These are phyloP conservation scores for Ambrosia artemisiifolia DNA, from an alignment of 129 eudicot species.

Conservation along the genomic window DNA sequence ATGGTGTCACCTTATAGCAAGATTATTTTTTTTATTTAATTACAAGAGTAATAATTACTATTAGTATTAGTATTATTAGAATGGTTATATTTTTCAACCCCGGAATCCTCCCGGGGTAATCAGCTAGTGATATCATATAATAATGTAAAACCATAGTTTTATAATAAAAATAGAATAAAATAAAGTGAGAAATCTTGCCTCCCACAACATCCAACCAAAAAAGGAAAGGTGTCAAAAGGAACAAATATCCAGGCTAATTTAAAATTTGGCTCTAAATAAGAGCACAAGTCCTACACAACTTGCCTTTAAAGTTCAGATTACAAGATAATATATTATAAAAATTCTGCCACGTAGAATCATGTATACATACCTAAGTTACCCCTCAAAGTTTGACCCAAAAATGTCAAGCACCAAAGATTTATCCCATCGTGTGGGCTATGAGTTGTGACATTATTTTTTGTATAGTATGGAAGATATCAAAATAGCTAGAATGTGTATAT, in stretches of 20 bases:
- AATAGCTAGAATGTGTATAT: no score
- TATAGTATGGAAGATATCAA: no score
- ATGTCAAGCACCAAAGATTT: background rate
- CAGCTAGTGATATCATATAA: conserved; percentile 3
- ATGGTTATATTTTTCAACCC: no score
- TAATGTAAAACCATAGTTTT: background rate
- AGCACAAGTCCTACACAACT: conserved; percentile 31
- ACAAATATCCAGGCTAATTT: conserved; percentile 24
- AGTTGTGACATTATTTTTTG: background rate
- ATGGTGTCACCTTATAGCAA: no score
- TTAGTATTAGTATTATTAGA: no score
- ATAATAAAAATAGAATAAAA: background rate
- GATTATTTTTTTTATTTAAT: no score
- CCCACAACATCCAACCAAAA: conserved; percentile 39
- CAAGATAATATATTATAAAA: conserved; percentile 25
- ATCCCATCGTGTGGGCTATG: background rate
- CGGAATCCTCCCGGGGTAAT: no score
- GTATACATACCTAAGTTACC: conserved; percentile 25
- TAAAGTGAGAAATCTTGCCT: conserved; percentile 27
- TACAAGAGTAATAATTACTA: no score
- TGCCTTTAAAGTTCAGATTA: conserved; percentile 39
- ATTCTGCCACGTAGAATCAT: conserved; percentile 6
- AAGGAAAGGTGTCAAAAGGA: conserved; percentile 36
- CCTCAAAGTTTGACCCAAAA: conserved; percentile 3
- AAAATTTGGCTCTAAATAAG: conserved; percentile 18